Conservation (phyloP, 2,329 filamentous ascomycete species). For the Colletotrichum sp. region DNA sequence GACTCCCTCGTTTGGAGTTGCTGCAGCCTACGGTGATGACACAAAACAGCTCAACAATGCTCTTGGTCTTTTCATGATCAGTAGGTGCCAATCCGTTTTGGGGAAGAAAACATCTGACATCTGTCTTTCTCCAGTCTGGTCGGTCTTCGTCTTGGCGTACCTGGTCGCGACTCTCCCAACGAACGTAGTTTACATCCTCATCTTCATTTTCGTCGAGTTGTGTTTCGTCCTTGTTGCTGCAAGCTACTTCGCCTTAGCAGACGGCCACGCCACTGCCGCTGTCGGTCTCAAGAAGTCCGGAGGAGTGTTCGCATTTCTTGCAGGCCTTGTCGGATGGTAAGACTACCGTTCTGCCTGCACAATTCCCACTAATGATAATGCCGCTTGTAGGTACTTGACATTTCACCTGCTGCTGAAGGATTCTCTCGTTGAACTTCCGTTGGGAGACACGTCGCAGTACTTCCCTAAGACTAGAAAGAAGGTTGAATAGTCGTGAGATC, state of each 20-base stretch:
- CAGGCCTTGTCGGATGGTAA: conserved; percentile 30
- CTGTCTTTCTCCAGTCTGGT: conserved; percentile 24
- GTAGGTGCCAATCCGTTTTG: not conserved
- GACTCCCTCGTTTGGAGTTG: conserved; percentile 28
- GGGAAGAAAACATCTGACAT: not conserved
- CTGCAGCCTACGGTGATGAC: conserved; percentile 28
- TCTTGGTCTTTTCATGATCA: conserved; percentile 29
- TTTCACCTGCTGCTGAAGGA: conserved; percentile 29
- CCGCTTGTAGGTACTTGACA: conserved; percentile 26
- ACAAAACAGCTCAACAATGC: conserved; percentile 28
- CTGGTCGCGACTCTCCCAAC: conserved; percentile 28
- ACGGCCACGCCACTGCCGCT: conserved; percentile 21
- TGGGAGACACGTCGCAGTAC: conserved; percentile 29
- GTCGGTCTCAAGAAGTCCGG: conserved; percentile 25
- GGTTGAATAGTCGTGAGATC: not conserved
- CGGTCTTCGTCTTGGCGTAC: conserved; percentile 28
- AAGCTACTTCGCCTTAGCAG: conserved; percentile 29
- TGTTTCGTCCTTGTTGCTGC: conserved; percentile 26
- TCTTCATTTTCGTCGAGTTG: conserved; percentile 27
- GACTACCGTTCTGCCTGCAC: not conserved
- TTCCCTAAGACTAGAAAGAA: conserved; percentile 24
- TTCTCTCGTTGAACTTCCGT: conserved; percentile 25
- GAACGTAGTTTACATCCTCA: conserved; percentile 27
- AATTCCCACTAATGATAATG: not conserved
- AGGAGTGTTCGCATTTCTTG: conserved; percentile 29